Percentiles rank a stretch among this genome's conserved stretches.
Conservation (phyloP, 306 rosid genomes). For the Vigna trinervia region DNA sequence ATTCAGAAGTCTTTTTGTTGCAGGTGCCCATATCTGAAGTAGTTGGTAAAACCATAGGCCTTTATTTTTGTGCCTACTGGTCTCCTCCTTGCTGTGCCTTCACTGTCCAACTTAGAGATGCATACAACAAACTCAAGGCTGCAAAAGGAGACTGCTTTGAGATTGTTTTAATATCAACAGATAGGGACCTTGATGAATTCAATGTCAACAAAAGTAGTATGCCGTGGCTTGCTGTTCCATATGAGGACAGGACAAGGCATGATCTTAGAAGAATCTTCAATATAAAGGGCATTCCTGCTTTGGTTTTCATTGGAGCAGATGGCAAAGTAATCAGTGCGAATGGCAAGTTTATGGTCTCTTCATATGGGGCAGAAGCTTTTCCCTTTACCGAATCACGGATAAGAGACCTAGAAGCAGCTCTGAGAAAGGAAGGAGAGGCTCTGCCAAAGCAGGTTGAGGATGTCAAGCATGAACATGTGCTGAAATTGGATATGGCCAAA, state of each 20-base stretch:
- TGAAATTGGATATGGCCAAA: constrained; percentile 86
- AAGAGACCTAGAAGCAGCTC: constrained; percentile 66
- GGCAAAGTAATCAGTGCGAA: constrained; percentile 64
- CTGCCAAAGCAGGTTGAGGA: constrained; percentile 77
- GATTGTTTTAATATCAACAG: constrained; percentile 77
- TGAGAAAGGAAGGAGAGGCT: constrained; percentile 81
- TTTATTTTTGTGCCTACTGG: constrained; percentile 85
- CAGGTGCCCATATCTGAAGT: constrained; percentile 69
- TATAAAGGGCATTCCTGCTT: constrained; percentile 73
- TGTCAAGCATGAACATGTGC: constrained; percentile 80
- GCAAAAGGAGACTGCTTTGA: constrained; percentile 55
- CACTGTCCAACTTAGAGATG: constrained; percentile 68
- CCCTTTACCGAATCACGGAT: constrained; percentile 79
- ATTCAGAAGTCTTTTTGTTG: constrained; percentile 36
- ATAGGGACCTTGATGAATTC: constrained; percentile 75
- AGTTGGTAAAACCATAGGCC: constrained; percentile 79
- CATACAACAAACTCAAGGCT: constrained; percentile 61
- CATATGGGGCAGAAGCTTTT: constrained; percentile 84
- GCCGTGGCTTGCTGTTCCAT: constrained; percentile 92
- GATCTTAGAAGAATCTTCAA: constrained; percentile 78
- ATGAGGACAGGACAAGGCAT: constrained; percentile 70
- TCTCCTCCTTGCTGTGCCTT: constrained; percentile 86
- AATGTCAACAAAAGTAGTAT: constrained; percentile 56
- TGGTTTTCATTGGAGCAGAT: constrained; percentile 77
- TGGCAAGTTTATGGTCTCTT: constrained; percentile 67